Evolutionary conservation across 768 basidiomycete species (phyloP).

Genomic region (Hydnum rufescens): DNA sequence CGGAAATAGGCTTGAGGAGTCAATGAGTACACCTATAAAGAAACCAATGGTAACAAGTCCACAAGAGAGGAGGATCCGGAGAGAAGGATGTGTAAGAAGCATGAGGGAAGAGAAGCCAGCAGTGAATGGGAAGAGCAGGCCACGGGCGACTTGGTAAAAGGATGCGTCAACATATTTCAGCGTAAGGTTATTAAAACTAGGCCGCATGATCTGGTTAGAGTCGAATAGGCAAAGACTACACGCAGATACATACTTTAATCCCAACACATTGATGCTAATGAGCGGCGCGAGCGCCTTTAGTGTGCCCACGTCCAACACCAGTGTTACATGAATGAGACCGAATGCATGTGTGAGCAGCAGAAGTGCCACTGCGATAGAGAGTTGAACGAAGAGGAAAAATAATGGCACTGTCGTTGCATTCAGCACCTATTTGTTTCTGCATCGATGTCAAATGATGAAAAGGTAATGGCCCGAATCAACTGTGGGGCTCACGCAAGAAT

Average conservation of each 20-base stretch:
- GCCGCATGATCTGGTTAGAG: background rate
- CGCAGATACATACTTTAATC: constrained; percentile 39
- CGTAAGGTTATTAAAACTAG: constrained; percentile 73
- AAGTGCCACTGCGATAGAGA: constrained; percentile 58
- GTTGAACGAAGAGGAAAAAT: constrained; percentile 72
- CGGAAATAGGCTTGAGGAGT: constrained; percentile 16
- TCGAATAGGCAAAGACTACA: constrained; percentile 12
- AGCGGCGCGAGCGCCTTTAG: constrained; percentile 59
- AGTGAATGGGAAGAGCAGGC: constrained; percentile 84
- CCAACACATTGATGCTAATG: constrained; percentile 58
- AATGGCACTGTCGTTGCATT: constrained; percentile 52
- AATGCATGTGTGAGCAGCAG: constrained; percentile 43
- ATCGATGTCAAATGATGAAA: constrained; percentile 8
- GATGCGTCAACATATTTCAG: constrained; percentile 89
- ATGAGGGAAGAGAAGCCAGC: constrained; percentile 68
- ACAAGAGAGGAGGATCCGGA: constrained; percentile 56
- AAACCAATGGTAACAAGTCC: constrained; percentile 78
- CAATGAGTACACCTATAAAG: constrained; percentile 72
- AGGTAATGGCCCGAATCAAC: background rate
- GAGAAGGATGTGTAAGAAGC: constrained; percentile 56
- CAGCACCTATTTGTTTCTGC: constrained; percentile 83
- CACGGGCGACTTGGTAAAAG: constrained; percentile 90
- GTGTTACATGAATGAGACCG: constrained; percentile 45
- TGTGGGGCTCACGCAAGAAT: constrained; percentile 49
- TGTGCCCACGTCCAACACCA: constrained; percentile 41